phyloP scores from a whole-genome alignment of 345 rosid species.

The Laguncularia racemosa region DNA sequence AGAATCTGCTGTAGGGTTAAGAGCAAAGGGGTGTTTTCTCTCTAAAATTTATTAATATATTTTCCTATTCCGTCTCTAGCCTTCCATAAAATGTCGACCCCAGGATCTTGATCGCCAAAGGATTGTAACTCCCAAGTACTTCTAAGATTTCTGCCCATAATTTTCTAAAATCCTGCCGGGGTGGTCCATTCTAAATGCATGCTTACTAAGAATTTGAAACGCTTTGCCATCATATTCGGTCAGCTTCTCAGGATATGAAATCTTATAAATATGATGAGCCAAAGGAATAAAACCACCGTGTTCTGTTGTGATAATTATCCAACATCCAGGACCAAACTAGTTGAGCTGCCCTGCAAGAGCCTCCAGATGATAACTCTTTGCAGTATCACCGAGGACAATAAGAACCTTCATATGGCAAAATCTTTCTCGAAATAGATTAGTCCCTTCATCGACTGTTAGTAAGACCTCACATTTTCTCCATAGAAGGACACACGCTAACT shows the following conservation, averaged over 20 bases:
- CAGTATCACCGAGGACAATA: slow-evolving; percentile 3
- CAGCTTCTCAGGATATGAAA: too few species aligned
- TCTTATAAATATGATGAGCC: too few species aligned
- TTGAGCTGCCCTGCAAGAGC: not conserved
- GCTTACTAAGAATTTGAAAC: too few species aligned
- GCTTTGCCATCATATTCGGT: too few species aligned
- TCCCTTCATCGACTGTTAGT: not conserved
- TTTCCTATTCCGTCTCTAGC: not conserved
- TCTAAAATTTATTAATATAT: not conserved
- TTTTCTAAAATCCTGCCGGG: too few species aligned
- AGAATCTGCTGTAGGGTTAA: too few species aligned
- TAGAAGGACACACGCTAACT: slow-evolving; percentile 2
- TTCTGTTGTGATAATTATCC: too few species aligned
- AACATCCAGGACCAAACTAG: too few species aligned
- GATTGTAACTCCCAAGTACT: slow-evolving; percentile 1
- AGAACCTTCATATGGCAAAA: not conserved
- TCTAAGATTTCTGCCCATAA: too few species aligned
- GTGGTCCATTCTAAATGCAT: too few species aligned
- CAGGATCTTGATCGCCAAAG: slow-evolving; percentile 11
- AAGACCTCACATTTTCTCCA: not conserved
- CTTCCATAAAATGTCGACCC: slow-evolving; percentile 3
- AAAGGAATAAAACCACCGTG: too few species aligned
- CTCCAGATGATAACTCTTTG: not conserved
- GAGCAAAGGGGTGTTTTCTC: too few species aligned
- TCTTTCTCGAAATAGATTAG: not conserved